Conservation (phyloP, 257 asterid species). For the Cruciata laevipes region DNA sequence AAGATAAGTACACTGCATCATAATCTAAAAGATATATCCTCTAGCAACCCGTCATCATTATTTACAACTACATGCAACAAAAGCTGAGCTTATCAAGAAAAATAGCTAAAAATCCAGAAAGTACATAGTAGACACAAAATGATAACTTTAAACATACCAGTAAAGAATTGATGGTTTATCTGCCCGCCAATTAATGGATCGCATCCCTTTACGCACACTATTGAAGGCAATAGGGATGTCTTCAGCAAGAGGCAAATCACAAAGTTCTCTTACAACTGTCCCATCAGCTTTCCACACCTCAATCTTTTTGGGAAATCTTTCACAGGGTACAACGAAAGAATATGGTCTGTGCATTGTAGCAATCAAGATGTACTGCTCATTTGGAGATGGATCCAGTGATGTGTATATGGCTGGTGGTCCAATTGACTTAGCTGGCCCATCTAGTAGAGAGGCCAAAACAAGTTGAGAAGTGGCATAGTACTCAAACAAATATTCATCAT, state of each 20-base stretch:
- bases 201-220: constrained; percentile 86
- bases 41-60: too few species aligned
- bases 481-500: constrained; percentile 78
- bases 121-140: neutral
- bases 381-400: constrained; percentile 92
- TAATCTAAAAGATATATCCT: neutral
- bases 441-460: constrained; percentile 76
- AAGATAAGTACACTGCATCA: neutral
- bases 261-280: constrained; percentile 64
- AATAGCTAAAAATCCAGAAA: neutral
- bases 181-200: constrained; percentile 90
- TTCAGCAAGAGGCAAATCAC: constrained; percentile 97
- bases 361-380: constrained; percentile 64
- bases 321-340: constrained; percentile 84
- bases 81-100: neutral
- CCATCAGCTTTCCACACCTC: constrained; percentile 88
- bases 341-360: constrained; percentile 75
- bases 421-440: constrained; percentile 58
- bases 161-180: constrained; percentile 81
- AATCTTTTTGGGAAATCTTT: constrained; percentile 83
- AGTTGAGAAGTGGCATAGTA: constrained; percentile 86
- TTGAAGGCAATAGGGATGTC: constrained; percentile 79
- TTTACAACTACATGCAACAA: neutral
- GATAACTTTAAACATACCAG: constrained; percentile 48
- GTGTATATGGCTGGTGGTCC: constrained; percentile 88